These are phyloP conservation scores for Mallotus nudiflorus DNA, from an alignment of 345 rosid genomes.

Conservation along the genomic window DNA sequence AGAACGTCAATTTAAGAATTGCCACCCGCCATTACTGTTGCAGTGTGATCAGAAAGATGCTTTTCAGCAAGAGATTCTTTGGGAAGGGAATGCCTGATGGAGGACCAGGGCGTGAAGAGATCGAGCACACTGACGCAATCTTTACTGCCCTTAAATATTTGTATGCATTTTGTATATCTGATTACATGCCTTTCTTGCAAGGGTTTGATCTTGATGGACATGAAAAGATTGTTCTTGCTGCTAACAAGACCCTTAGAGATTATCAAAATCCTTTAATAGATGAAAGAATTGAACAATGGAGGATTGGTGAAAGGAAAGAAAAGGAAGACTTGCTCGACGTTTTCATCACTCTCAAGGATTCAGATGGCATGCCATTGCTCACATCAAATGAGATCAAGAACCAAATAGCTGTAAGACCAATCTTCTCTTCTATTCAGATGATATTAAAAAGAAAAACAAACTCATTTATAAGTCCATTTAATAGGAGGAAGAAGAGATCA, in stretches of 20 bases:
- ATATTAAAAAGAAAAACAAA: too few relatives aligned
- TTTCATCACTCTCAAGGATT: conserved; percentile 26
- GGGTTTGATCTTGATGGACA: conserved; percentile 58
- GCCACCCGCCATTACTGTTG: conserved; percentile 41
- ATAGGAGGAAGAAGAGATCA: too few relatives aligned
- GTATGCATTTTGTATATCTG: conserved; percentile 47
- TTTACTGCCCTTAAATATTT: conserved; percentile 38
- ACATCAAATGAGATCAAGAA: conserved; percentile 2
- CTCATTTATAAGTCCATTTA: too few relatives aligned
- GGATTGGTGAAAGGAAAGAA: conserved; percentile 18
- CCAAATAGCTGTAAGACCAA: conserved; percentile 11
- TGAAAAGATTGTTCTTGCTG: conserved; percentile 36
- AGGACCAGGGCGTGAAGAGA: conserved; percentile 49
- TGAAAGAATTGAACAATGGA: conserved; percentile 41
- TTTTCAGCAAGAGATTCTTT: conserved; percentile 43
- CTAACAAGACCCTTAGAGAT: conserved; percentile 28
- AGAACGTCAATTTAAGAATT: conserved; percentile 34
- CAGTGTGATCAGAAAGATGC: conserved; percentile 43
- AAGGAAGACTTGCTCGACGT: conserved; percentile 49
- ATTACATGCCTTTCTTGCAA: conserved; percentile 45
- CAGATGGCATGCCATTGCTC: background rate
- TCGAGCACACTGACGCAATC: conserved; percentile 44
- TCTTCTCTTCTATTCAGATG: too few relatives aligned
- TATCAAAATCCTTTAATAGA: conserved; percentile 53
- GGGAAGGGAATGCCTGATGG: conserved; percentile 36